Percentiles rank a stretch among this genome's conserved stretches.
Conservation (phyloP, 345 rosid genomes). For the Eucalyptus microcorys region DNA sequence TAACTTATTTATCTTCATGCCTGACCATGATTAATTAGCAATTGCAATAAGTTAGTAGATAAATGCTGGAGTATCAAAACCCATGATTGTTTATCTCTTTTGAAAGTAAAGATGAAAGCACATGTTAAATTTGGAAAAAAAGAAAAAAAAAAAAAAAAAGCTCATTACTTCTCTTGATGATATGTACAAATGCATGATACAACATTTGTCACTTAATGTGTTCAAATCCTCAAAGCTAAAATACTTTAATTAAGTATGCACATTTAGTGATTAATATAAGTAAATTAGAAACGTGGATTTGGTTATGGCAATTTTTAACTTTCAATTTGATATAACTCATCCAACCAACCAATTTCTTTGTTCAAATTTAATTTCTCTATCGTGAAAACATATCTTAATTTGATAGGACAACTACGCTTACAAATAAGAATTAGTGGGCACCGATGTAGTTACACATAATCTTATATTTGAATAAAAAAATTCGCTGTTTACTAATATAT, state of each 20-base stretch:
- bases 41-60: not conserved
- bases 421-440: not conserved
- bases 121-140: not conserved
- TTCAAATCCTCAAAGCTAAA: not conserved
- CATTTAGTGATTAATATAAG: not conserved
- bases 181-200: not conserved
- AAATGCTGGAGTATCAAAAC: not conserved
- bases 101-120: not conserved
- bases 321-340: not conserved
- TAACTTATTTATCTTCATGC: not conserved
- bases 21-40: not conserved
- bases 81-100: not conserved
- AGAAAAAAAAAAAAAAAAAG: not conserved
- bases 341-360: not conserved
- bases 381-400: not conserved
- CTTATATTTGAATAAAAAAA: not conserved
- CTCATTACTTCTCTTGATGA: not conserved
- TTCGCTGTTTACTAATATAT: not conserved
- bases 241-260: not conserved
- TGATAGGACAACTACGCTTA: not conserved
- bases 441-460: not conserved
- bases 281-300: not conserved
- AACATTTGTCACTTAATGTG: not conserved
- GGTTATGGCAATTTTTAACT: not conserved
- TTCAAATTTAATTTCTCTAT: not conserved